Evolutionary conservation across 192 early-diverging fungal genomes (phyloP).

Genomic region (Backusella sp.): DNA sequence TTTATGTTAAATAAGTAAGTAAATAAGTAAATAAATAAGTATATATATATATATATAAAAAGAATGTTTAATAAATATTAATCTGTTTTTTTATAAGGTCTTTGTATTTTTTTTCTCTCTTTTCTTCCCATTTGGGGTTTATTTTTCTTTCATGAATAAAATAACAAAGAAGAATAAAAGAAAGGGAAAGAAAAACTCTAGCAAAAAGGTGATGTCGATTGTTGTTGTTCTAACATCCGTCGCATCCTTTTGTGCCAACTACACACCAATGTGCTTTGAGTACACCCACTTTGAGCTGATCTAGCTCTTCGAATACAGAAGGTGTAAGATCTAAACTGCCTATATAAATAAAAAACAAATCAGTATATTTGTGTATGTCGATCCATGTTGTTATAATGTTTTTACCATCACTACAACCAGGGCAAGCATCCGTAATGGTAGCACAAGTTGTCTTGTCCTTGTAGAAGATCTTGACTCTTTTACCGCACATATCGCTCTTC

Average conservation of each 20-base stretch:
- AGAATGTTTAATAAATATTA: not conserved
- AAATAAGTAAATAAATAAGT: not conserved
- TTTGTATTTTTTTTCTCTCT: not conserved
- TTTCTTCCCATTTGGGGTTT: not conserved
- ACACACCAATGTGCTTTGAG: not conserved
- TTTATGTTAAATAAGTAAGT: constrained; percentile 3
- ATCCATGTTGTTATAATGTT: not conserved
- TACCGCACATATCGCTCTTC: constrained; percentile 36
- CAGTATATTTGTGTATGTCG: not conserved
- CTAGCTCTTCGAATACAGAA: constrained; percentile 9
- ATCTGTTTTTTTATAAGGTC: not conserved
- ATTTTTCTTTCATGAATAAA: not conserved
- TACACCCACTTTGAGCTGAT: not conserved
- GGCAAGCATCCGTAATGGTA: constrained; percentile 46
- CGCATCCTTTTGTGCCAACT: not conserved
- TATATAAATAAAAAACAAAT: constrained; percentile 8
- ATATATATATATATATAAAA: not conserved
- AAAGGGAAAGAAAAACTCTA: constrained; percentile 3
- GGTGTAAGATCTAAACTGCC: constrained; percentile 23
- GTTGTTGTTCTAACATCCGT: not conserved
- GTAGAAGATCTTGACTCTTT: constrained; percentile 31
- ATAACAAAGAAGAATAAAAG: not conserved
- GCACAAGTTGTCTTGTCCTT: constrained; percentile 37
- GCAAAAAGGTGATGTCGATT: not conserved
- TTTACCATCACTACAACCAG: constrained; percentile 32